A percentile compares a stretch with the other conserved stretches of the same genome.
Conservation (phyloP, 805 yeast species). For the Cyberlindnera japonica region DNA sequence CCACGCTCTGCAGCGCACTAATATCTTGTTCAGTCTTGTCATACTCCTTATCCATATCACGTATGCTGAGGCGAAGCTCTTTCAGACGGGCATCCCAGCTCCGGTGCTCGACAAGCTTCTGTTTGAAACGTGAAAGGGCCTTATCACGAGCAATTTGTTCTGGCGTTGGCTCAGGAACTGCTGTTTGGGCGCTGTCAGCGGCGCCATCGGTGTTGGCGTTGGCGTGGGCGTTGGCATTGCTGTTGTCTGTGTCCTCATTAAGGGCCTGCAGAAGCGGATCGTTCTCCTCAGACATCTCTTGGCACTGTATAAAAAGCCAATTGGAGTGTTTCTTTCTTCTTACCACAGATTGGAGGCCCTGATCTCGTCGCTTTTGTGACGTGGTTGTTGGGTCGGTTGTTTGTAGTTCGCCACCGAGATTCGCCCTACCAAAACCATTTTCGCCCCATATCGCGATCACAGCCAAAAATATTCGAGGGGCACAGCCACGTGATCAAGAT, state of each 20-base stretch:
- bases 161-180: slow-evolving; percentile 28
- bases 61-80: slow-evolving; percentile 75
- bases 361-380: neutral
- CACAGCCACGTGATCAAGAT: neutral
- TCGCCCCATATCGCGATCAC: no score
- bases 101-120: slow-evolving; percentile 86
- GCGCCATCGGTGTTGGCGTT: neutral
- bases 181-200: slow-evolving; percentile 4
- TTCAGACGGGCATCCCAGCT: slow-evolving; percentile 91
- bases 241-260: slow-evolving; percentile 19
- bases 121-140: slow-evolving; percentile 75
- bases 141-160: slow-evolving; percentile 70
- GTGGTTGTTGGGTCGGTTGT: neutral
- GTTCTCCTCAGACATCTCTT: slow-evolving; percentile 64
- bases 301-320: no score
- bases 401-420: neutral
- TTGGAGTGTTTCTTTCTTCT: neutral
- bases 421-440: no score
- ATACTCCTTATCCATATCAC: slow-evolving; percentile 77
- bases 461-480: no score
- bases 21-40: slow-evolving; percentile 96
- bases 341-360: no score
- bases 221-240: slow-evolving; percentile 13
- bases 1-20: slow-evolving; percentile 94
- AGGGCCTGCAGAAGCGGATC: slow-evolving; percentile 78